Conservation (phyloP, 2,329 filamentous ascomycete species). For the Monilinia aucupariae region DNA sequence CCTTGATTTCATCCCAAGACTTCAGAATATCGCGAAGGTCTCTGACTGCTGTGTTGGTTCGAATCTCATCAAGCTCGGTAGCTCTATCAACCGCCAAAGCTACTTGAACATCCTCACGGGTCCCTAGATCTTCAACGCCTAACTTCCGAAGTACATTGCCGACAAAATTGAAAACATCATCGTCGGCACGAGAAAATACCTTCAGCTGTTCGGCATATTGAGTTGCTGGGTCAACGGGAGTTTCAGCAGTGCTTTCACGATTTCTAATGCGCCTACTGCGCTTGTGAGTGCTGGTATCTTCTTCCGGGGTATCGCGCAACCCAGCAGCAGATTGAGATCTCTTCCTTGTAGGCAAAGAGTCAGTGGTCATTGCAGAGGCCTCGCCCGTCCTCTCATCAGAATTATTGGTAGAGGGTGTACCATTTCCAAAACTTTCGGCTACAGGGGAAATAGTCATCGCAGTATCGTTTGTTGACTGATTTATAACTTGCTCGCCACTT, state of each 20-base stretch:
- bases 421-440: constrained; percentile 19
- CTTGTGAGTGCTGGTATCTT: constrained; percentile 54
- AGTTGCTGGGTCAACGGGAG: constrained; percentile 46
- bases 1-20: constrained; percentile 39
- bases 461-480: constrained; percentile 30
- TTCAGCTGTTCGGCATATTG: constrained; percentile 51
- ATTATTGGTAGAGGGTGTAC: constrained; percentile 21
- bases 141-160: constrained; percentile 29
- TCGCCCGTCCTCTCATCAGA: constrained; percentile 23
- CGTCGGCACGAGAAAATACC: constrained; percentile 29
- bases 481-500: constrained; percentile 15
- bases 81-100: constrained; percentile 23
- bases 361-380: constrained; percentile 25
- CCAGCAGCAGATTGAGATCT: constrained; percentile 59
- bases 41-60: constrained; percentile 32
- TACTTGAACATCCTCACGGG: constrained; percentile 28
- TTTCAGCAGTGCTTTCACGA: constrained; percentile 48
- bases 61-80: constrained; percentile 22
- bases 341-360: constrained; percentile 44
- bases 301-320: constrained; percentile 49
- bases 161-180: constrained; percentile 33
- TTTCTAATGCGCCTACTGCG: constrained; percentile 61
- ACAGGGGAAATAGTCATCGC: constrained; percentile 26
- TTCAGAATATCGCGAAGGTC: constrained; percentile 37
- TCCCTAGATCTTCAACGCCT: constrained; percentile 33